Percentiles rank a stretch among this genome's conserved stretches.
Conservation (phyloP, 371 early-diverging fungal species). For the Apophysomyces trapeziformis region DNA sequence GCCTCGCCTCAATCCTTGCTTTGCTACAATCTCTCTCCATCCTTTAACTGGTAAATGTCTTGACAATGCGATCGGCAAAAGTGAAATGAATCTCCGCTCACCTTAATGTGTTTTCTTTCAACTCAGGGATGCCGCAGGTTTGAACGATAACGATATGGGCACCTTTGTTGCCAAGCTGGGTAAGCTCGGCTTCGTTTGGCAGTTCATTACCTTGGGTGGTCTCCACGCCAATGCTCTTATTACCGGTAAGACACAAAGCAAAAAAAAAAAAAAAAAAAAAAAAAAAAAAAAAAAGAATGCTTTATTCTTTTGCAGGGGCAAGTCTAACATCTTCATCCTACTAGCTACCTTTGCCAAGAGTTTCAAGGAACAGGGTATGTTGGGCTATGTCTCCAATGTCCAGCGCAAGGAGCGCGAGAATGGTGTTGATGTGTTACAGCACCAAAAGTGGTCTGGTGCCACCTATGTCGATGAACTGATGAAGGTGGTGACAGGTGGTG, state of each 20-base stretch:
- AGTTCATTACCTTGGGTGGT: constrained; percentile 98
- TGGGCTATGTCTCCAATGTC: constrained; percentile 92
- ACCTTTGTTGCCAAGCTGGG: constrained; percentile 83
- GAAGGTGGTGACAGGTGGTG: constrained; percentile 93
- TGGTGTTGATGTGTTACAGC: constrained; percentile 93
- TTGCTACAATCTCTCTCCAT: constrained; percentile 97
- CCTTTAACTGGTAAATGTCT: constrained; percentile 94
- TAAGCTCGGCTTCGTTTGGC: constrained; percentile 96
- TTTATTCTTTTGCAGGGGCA: neutral
- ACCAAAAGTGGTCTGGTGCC: constrained; percentile 99
- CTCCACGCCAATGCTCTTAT: constrained; percentile 93
- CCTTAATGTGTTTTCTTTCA: constrained; percentile 13
- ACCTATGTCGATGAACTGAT: constrained; percentile 93
- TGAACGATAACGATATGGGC: constrained; percentile 89
- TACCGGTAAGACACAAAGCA: constrained; percentile 30
- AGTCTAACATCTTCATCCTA: constrained; percentile 11
- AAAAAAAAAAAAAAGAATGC: too few species aligned
- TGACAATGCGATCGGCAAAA: neutral
- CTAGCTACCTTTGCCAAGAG: constrained; percentile 90
- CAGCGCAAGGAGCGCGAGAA: constrained; percentile 93
- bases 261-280: too few species aligned
- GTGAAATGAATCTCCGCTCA: constrained; percentile 6
- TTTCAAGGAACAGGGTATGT: constrained; percentile 91
- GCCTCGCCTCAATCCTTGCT: constrained; percentile 70
- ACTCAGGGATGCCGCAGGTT: constrained; percentile 82